Conservation (phyloP, 805 yeast genomes). For the Candida tibetensis region DNA sequence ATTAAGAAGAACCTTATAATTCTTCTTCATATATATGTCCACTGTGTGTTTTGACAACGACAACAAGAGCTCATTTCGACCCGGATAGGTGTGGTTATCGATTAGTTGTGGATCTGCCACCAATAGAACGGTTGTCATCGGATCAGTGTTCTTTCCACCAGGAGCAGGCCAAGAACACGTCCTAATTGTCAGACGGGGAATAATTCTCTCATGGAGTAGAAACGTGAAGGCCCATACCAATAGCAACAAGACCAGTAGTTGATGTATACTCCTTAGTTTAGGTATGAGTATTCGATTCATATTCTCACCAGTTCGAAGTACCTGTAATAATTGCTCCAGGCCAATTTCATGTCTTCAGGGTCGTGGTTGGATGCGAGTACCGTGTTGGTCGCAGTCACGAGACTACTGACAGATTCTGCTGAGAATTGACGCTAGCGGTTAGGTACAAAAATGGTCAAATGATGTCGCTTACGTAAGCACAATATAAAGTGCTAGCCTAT, state of each 20-base stretch:
- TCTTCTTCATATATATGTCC: constrained; percentile 36
- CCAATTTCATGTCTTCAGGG: too few relatives aligned
- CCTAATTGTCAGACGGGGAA: constrained; percentile 25
- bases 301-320: too few relatives aligned
- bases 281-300: constrained; percentile 13
- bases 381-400: too few relatives aligned
- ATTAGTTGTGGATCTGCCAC: constrained; percentile 46
- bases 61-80: constrained; percentile 30
- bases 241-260: constrained; percentile 21
- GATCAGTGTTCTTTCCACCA: neutral
- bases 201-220: constrained; percentile 30
- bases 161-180: constrained; percentile 33
- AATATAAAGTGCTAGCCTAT: too few relatives aligned
- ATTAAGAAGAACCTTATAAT: constrained; percentile 32
- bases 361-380: too few relatives aligned
- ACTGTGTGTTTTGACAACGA: constrained; percentile 40
- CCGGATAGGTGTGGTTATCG: constrained; percentile 44
- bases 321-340: too few relatives aligned
- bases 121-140: constrained; percentile 31
- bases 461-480: too few relatives aligned
- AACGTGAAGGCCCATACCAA: constrained; percentile 30
- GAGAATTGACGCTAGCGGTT: too few relatives aligned
- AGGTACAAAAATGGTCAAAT: too few relatives aligned
- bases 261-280: constrained; percentile 27
- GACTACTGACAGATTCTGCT: too few relatives aligned